Percentiles rank a stretch among this genome's conserved stretches.
Evolutionary conservation across 768 basidiomycete genomes (phyloP).

Genomic region (Rhodosporidiobolus sp.): DNA sequence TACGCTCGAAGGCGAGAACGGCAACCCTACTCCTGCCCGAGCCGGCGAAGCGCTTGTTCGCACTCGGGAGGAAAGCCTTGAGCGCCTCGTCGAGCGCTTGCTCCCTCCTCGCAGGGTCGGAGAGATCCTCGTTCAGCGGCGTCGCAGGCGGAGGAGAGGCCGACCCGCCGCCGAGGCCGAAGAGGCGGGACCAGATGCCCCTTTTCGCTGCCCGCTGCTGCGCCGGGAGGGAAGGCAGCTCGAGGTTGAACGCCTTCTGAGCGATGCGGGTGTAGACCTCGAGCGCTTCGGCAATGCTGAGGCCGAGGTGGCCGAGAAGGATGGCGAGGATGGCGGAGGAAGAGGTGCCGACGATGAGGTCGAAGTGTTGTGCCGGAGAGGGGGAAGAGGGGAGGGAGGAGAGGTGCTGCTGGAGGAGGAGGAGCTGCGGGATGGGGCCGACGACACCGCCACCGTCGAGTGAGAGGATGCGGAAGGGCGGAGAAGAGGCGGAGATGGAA

Average conservation of each 20-base stretch:
- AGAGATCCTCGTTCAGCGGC: neutral
- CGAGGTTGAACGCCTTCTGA: conserved; percentile 7
- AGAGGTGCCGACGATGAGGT: conserved; percentile 24
- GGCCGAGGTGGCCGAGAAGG: conserved; percentile 15
- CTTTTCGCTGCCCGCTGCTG: neutral
- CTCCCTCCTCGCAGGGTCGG: neutral
- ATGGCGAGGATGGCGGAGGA: conserved; percentile 21
- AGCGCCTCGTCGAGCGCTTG: conserved; percentile 6
- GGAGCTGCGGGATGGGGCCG: conserved; percentile 23
- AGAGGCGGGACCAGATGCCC: conserved; percentile 9
- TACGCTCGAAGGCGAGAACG: conserved; percentile 8
- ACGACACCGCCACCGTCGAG: conserved; percentile 34
- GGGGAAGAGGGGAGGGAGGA: neutral
- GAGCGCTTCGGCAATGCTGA: conserved; percentile 9
- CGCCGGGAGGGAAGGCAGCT: neutral
- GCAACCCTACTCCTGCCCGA: neutral
- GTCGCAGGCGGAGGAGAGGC: neutral
- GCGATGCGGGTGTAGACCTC: conserved; percentile 10
- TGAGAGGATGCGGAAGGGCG: conserved; percentile 19
- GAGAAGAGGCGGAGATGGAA: neutral
- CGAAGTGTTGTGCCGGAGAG: conserved; percentile 4
- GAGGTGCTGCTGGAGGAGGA: conserved; percentile 14
- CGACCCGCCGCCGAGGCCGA: neutral
- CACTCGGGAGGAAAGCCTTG: neutral
- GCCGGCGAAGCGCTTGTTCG: neutral